These are phyloP conservation scores for Ceratobasidium sp. DNA, from an alignment of 1,284 basidiomycete genomes.

Conservation along the genomic window DNA sequence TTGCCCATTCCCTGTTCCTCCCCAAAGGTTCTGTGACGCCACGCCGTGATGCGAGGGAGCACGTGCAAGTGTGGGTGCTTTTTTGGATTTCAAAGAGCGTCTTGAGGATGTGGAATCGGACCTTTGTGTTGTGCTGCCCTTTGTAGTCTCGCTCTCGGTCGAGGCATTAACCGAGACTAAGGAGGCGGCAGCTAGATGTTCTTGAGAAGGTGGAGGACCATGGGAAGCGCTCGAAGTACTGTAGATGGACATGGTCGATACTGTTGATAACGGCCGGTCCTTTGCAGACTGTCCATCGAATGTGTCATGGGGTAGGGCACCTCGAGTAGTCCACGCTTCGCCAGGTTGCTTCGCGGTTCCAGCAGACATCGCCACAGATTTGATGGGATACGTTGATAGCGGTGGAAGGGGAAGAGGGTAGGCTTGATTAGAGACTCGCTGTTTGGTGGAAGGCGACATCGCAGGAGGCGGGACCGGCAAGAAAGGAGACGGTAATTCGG, in stretches of 20 bases:
- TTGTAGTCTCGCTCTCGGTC: not conserved
- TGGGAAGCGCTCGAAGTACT: slow-evolving; percentile 36
- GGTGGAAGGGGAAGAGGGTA: slow-evolving; percentile 30
- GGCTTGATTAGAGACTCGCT: slow-evolving; percentile 18
- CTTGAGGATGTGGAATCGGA: not conserved
- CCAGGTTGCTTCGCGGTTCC: not conserved
- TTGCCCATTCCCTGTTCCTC: slow-evolving; percentile 29
- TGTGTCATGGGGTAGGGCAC: not conserved
- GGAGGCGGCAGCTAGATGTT: not conserved
- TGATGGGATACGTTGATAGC: slow-evolving; percentile 30
- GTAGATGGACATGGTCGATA: slow-evolving; percentile 17
- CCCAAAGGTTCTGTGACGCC: slow-evolving; percentile 25
- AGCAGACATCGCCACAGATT: slow-evolving; percentile 8
- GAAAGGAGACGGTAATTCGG: not conserved
- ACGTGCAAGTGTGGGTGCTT: not conserved
- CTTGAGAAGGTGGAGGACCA: slow-evolving; percentile 22
- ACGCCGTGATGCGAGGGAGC: slow-evolving; percentile 13
- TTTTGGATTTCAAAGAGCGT: slow-evolving; percentile 22
- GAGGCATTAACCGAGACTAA: not conserved
- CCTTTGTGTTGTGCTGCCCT: not conserved
- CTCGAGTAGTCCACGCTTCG: not conserved
- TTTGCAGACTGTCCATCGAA: not conserved
- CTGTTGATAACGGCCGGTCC: slow-evolving; percentile 18
- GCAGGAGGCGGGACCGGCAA: slow-evolving; percentile 1
- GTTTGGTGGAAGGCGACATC: slow-evolving; percentile 28